Conservation (phyloP, 169 alveolate species). For the Plasmodium ovale region DNA sequence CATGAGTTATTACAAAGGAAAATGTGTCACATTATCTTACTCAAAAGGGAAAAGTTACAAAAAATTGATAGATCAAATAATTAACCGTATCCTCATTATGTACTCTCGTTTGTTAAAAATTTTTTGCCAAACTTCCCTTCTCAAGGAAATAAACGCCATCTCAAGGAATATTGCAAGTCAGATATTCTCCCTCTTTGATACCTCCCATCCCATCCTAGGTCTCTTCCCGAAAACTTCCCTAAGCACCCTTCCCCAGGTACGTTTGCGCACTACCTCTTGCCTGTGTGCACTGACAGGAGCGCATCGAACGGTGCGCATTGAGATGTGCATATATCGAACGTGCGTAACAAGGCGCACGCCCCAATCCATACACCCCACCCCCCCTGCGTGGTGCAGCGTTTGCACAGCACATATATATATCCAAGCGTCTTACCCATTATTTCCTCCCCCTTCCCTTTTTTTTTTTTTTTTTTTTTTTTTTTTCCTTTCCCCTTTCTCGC, state of each 20-base stretch:
- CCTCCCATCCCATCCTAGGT: constrained; percentile 11
- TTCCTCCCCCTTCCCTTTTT: background rate
- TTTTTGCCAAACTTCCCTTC: constrained; percentile 2
- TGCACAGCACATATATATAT: background rate
- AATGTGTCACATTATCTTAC: background rate
- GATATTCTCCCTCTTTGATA: constrained; percentile 50
- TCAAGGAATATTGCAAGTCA: constrained; percentile 39
- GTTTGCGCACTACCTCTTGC: background rate
- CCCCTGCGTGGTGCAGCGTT: no score
- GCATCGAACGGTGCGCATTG: no score
- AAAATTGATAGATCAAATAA: constrained; percentile 24
- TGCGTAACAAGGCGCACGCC: no score
- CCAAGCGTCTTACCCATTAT: background rate
- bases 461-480: background rate
- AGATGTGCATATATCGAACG: background rate
- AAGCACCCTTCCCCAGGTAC: constrained; percentile 34
- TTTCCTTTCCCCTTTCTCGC: constrained; percentile 6
- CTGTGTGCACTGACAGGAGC: background rate
- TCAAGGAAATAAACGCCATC: constrained; percentile 11
- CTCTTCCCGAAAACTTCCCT: constrained; percentile 31
- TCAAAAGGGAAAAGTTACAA: background rate
- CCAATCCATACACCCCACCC: no score
- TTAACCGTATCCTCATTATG: constrained; percentile 29
- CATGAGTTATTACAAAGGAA: constrained; percentile 11
- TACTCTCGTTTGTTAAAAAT: constrained; percentile 13